A percentile compares a stretch with the other conserved stretches of the same genome.
Evolutionary conservation across 2,329 filamentous ascomycete species (phyloP).

Genomic region (Aspergillus viridinutans): DNA sequence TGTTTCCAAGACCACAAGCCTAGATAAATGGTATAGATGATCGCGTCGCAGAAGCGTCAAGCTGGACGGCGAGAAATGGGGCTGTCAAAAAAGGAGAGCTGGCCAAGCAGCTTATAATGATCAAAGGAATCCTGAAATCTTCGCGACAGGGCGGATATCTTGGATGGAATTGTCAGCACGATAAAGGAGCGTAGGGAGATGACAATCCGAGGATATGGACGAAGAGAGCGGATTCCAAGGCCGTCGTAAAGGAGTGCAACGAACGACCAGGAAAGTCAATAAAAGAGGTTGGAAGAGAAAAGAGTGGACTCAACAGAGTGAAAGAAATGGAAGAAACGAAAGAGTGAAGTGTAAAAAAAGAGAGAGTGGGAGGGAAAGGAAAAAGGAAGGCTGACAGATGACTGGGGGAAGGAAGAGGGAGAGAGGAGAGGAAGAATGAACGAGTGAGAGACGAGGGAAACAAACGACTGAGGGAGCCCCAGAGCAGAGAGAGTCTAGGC

Average conservation of each 20-base stretch:
- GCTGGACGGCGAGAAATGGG: constrained; percentile 9
- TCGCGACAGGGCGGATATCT: constrained; percentile 15
- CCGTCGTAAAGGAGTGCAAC: constrained; percentile 53
- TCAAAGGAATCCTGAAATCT: constrained; percentile 16
- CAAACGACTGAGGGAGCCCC: constrained; percentile 5
- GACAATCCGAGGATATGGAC: constrained; percentile 33
- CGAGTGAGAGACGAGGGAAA: constrained; percentile 8
- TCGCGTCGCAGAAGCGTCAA: constrained; percentile 35
- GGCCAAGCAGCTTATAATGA: constrained; percentile 34
- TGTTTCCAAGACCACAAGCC: constrained; percentile 22
- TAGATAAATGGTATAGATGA: constrained; percentile 17
- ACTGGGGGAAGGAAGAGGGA: constrained; percentile 23
- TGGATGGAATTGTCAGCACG: constrained; percentile 2
- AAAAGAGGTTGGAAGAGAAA: constrained; percentile 25
- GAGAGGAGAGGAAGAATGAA: constrained; percentile 14
- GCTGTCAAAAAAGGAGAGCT: constrained; percentile 29
- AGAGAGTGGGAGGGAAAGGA: constrained; percentile 27
- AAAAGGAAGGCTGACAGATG: constrained; percentile 24
- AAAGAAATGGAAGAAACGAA: constrained; percentile 24
- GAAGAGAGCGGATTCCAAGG: constrained; percentile 35
- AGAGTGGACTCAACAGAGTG: constrained; percentile 7
- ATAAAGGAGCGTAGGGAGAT: constrained; percentile 10
- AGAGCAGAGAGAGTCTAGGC: constrained; percentile 1
- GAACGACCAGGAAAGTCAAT: constrained; percentile 34
- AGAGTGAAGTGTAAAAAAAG: constrained; percentile 23